Conservation (phyloP, 2,329 filamentous ascomycete genomes). For the Scolecobasidium constrictum region DNA sequence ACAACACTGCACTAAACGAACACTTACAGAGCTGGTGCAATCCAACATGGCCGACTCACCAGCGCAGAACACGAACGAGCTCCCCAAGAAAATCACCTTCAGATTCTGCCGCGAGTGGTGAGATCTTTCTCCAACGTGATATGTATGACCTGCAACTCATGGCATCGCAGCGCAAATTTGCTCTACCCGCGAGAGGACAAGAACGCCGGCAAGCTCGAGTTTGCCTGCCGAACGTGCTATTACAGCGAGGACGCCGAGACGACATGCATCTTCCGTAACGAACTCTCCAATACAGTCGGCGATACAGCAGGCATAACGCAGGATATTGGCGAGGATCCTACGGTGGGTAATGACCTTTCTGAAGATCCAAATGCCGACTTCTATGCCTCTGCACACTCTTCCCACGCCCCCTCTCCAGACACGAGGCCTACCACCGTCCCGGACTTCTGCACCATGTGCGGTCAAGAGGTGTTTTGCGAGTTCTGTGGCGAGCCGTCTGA, state of each 20-base stretch:
- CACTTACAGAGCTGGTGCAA: too few relatives aligned
- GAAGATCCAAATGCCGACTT: constrained; percentile 12
- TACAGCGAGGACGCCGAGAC: constrained; percentile 80
- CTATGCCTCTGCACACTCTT: constrained; percentile 16
- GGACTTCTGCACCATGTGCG: constrained; percentile 47
- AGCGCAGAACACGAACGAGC: background rate
- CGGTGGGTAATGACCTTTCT: constrained; percentile 57
- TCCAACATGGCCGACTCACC: background rate
- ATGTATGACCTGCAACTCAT: too few relatives aligned
- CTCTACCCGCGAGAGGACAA: constrained; percentile 94
- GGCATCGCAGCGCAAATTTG: constrained; percentile 67
- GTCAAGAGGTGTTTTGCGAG: constrained; percentile 43
- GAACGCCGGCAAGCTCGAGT: constrained; percentile 73
- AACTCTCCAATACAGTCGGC: constrained; percentile 80
- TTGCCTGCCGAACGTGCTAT: constrained; percentile 90
- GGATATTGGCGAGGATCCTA: constrained; percentile 94
- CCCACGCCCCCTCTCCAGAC: constrained; percentile 17
- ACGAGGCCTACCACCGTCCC: constrained; percentile 17
- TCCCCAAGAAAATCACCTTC: constrained; percentile 73
- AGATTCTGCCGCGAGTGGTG: constrained; percentile 96
- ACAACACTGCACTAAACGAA: too few relatives aligned
- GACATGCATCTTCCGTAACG: constrained; percentile 90
- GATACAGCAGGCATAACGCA: constrained; percentile 96
- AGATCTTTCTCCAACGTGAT: constrained; percentile 14
- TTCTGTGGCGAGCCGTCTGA: constrained; percentile 38